Evolutionary conservation across 768 basidiomycete species (phyloP).

Genomic region (Lactarius deliciosus): DNA sequence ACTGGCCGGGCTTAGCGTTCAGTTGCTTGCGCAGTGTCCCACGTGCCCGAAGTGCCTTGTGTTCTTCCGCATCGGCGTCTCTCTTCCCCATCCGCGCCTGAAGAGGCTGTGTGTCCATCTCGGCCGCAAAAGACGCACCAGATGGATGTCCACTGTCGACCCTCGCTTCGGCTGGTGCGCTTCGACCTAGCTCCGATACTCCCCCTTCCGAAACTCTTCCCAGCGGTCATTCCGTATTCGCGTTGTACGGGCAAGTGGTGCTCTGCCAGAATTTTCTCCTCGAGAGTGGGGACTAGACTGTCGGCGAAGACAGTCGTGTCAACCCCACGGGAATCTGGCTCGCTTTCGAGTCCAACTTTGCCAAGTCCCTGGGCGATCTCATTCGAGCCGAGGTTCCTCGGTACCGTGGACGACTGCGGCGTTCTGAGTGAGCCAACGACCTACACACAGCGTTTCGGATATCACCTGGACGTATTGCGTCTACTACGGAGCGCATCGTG

Average conservation of each 20-base stretch:
- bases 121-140: constrained; percentile 46
- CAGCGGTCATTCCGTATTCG: constrained; percentile 2
- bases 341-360: constrained; percentile 46
- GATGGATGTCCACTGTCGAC: constrained; percentile 46
- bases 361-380: constrained; percentile 40
- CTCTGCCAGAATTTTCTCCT: constrained; percentile 63
- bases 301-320: constrained; percentile 54
- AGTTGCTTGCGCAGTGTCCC: constrained; percentile 55
- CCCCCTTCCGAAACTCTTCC: constrained; percentile 17
- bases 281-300: constrained; percentile 64
- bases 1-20: constrained; percentile 49
- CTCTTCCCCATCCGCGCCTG: constrained; percentile 45
- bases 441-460: constrained; percentile 10
- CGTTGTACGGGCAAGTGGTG: constrained; percentile 14
- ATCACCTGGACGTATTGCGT: constrained; percentile 47
- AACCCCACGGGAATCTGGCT: constrained; percentile 42
- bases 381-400: constrained; percentile 43
- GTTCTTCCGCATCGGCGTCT: constrained; percentile 50
- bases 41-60: constrained; percentile 48
- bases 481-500: constrained; percentile 28
- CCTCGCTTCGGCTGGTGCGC: constrained; percentile 36
- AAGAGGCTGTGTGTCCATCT: constrained; percentile 48
- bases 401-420: constrained; percentile 43
- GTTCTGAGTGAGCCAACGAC: constrained; percentile 15
- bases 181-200: constrained; percentile 16